Evolutionary conservation across 805 yeast genomes (phyloP).

Genomic region (Saccharomycopsis javanensis): DNA sequence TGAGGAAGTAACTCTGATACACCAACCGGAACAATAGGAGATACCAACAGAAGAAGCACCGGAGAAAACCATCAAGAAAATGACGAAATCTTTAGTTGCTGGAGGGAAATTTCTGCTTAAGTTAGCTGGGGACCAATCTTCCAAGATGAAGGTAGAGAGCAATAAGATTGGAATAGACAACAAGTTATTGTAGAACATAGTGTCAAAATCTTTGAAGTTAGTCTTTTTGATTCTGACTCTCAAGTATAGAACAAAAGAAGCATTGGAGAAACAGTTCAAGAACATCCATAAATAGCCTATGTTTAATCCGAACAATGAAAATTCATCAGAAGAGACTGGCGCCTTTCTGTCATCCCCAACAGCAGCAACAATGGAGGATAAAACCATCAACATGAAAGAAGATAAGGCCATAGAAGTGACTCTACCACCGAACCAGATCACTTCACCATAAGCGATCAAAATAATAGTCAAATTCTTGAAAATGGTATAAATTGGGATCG

Average conservation of each 20-base stretch:
- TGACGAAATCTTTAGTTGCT: constrained; percentile 54
- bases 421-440: constrained; percentile 88
- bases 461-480: constrained; percentile 97
- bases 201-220: constrained; percentile 92
- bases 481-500: constrained; percentile 94
- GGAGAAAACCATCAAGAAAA: constrained; percentile 78
- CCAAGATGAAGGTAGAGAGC: constrained; percentile 63
- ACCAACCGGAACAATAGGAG: constrained; percentile 99
- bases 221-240: constrained; percentile 97
- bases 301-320: constrained; percentile 33
- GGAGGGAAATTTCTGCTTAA: constrained; percentile 69
- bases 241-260: constrained; percentile 87
- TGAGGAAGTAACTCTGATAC: constrained; percentile 97
- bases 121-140: constrained; percentile 89
- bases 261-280: constrained; percentile 86
- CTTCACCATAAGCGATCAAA: constrained; percentile 96
- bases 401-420: constrained; percentile 86
- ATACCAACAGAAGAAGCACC: constrained; percentile 95
- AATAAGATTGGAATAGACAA: constrained; percentile 85
- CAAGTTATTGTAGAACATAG: constrained; percentile 96
- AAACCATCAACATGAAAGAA: constrained; percentile 84
- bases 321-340: constrained; percentile 22
- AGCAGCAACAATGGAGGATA: constrained; percentile 93
- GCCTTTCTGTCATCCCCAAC: constrained; percentile 55
- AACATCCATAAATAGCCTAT: constrained; percentile 97